Base-by-base conservation (phyloP, 306 rosid genomes). In the Citrullus colocynthis region DNA sequence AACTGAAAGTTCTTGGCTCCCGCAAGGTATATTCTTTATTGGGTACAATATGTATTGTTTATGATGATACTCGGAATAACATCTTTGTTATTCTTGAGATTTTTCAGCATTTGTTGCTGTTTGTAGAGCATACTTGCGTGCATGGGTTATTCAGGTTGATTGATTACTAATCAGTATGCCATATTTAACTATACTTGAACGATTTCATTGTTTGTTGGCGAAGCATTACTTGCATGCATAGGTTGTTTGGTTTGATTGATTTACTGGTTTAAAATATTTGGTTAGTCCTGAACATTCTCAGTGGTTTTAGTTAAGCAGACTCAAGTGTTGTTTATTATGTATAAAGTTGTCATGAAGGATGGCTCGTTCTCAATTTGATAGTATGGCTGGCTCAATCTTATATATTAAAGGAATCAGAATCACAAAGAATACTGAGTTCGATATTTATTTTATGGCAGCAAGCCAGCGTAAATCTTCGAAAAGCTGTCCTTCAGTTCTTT, bases 401-500 rank as follows among this genome's bases (percentile, higher is more conserved):
- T 45, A 48, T 71, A 48, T 13, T 24, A 71, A 34, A 18, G 15
- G 9, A 56, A 76, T 48, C 44, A 78, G 59, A 56, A 28, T 78
- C 69, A 78, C 74, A 28, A 73, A 21, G 72, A 70, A 61, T 60
- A 57, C 75, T 80, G 4, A 30, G 77, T 64, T 64, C 77, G 41
- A 24, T 79, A 57, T 18, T 48, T 34, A 54, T 32, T 81, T 59
- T 81, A 63, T 77, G 76, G 72, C 88, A 95, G 98, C 87, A 90
- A 82, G 89, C 92, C 67, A 90, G 95, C 67, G 87, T 94, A 60
- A 85, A 85, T 89, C 91, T 83, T 82, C 90, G 98, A 48, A 95
- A 87, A 86, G 93, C 98, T 59, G 88, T 95, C 80, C 92, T 95
- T 45, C 85, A 86, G 81, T 95, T 91, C 86, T 54, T 95, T 70